Base-by-base conservation (phyloP, 495 filamentous ascomycete genomes). In the Tuber calosporum region DNA sequence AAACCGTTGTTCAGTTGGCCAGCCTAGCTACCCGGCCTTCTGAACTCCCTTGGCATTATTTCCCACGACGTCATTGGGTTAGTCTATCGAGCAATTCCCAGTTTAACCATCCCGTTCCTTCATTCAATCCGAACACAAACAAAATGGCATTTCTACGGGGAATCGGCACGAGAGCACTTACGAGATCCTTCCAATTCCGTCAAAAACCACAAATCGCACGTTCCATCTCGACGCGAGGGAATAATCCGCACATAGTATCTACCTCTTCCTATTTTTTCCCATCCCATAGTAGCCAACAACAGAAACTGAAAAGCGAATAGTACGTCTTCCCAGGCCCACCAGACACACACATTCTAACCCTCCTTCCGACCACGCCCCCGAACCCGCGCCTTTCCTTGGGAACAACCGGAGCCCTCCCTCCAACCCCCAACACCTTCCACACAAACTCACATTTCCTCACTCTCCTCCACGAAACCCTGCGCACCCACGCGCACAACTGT, bases 401-500 rank as follows among this genome's bases (percentile, higher is more conserved):
- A 73, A 88, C 88, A 34, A 89, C 92, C 0, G 87, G 88, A 37
- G 82, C 86, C 69, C 75, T 95, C 39, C 94, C 93, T 4, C 93
- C 93, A 22, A 92, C 90, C 0, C 89, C 93, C 15, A 84, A 88
- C 69, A 90, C 90, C 39, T 90, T 97, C 78, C 86, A 83, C 43
- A 90, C 91, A 78, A 99, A 97, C 82, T 88, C 85, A 5, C 82
- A 85, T 36, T 99, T 99, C 80, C 82, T 95, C 5, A 72, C 84
- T 9, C 89, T 94, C 74, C 84, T 99, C 36, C 90, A 94, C 76
- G 85, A 89, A 1, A 90, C 95, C 1, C 84, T 97, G 66, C 83
- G 86, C 20, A 79, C 88, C 62, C 84, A 97, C 80, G 94, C 91
- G 9, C 82, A 86, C 72, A 79, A 89, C 48, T 95, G 97, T 77